A percentile compares a stretch with the other conserved stretches of the same genome.
phyloP scores from a whole-genome alignment of 495 filamentous ascomycete species.

The Neurospora tetrasperma region DNA sequence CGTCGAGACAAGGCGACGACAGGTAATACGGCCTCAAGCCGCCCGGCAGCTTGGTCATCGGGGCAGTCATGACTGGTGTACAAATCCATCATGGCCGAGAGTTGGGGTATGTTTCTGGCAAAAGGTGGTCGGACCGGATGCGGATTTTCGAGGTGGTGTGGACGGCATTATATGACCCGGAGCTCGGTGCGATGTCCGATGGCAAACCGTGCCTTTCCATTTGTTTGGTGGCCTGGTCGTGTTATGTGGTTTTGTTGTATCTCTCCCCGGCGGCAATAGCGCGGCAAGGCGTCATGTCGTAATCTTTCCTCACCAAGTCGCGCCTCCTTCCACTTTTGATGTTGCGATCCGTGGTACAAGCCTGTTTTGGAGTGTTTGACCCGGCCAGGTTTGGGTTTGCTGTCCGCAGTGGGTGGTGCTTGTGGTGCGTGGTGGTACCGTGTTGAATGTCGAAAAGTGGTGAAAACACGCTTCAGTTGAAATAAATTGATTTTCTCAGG shows the following conservation, averaged over 20 bases:
- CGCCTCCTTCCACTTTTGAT: not conserved
- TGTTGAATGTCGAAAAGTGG: not conserved
- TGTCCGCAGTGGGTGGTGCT: not conserved
- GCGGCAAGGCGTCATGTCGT: not conserved
- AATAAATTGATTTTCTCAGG: conserved; percentile 20
- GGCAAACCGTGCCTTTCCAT: not conserved
- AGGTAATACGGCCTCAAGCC: not conserved
- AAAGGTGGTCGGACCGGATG: not conserved
- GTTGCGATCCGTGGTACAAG: not conserved
- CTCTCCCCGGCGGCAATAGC: not conserved
- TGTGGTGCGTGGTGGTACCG: not conserved
- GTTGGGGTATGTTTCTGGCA: not conserved
- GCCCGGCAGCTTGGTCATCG: not conserved
- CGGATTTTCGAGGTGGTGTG: not conserved
- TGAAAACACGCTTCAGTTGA: conserved; percentile 16
- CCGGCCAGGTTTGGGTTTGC: not conserved
- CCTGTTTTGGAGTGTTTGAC: not conserved
- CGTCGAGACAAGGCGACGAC: not conserved
- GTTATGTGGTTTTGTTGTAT: not conserved
- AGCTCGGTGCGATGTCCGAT: not conserved
- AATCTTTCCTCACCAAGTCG: not conserved
- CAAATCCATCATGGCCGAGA: not conserved
- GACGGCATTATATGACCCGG: not conserved
- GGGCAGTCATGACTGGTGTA: not conserved
- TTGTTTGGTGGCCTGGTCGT: not conserved